Evolutionary conservation across 192 early-diverging fungal species (phyloP).

Genomic region (Entomortierella chlamydospora): DNA sequence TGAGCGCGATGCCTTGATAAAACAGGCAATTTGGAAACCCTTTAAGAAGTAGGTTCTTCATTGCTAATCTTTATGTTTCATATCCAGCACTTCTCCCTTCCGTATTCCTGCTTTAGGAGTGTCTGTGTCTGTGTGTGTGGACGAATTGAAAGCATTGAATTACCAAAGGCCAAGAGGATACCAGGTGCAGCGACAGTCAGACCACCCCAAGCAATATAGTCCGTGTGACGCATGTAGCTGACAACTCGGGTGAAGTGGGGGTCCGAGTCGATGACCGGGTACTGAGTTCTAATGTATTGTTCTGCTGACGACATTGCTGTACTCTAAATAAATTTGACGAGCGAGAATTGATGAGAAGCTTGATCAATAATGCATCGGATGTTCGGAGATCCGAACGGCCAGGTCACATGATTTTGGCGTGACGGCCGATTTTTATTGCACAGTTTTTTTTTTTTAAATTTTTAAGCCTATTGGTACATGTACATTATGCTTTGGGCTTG

Average conservation of each 20-base stretch:
- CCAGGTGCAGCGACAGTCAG: constrained; percentile 82
- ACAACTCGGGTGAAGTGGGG: constrained; percentile 92
- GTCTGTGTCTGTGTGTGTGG: no score
- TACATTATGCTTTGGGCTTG: background rate
- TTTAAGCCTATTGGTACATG: background rate
- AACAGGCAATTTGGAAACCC: no score
- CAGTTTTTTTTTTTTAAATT: background rate
- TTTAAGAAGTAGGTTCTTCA: no score
- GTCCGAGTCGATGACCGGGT: constrained; percentile 89
- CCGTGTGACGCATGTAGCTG: constrained; percentile 87
- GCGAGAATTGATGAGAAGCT: background rate
- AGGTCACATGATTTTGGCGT: background rate
- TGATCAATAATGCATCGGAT: background rate
- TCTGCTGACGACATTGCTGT: constrained; percentile 52
- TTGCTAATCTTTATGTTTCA: no score
- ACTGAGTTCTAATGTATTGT: constrained; percentile 68
- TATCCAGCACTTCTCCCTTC: background rate
- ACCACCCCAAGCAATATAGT: constrained; percentile 74
- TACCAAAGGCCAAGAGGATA: constrained; percentile 81
- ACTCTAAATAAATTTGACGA: background rate
- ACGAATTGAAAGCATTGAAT: background rate
- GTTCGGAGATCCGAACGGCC: background rate
- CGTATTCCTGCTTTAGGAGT: background rate
- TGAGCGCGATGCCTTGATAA: background rate
- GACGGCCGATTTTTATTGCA: background rate